Percentiles rank a stretch among this genome's conserved stretches.
phyloP scores from a whole-genome alignment of 2,329 filamentous ascomycete genomes.

The Penicillium sp. region DNA sequence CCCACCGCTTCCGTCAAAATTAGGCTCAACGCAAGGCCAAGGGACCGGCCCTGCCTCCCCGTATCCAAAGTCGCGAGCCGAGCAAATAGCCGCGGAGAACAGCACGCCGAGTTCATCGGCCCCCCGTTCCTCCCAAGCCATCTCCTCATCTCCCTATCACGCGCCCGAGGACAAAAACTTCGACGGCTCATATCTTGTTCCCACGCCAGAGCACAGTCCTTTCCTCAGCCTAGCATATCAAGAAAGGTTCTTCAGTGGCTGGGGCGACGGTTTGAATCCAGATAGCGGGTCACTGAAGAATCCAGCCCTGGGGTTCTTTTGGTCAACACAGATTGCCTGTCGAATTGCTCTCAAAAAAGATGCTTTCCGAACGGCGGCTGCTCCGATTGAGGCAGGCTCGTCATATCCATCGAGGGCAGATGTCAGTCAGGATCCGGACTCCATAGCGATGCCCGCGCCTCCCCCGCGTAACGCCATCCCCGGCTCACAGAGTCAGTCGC shows the following conservation, averaged over 20 bases:
- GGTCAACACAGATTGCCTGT: constrained; percentile 84
- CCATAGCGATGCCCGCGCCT: constrained; percentile 7
- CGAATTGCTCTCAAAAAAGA: constrained; percentile 79
- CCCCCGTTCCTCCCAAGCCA: constrained; percentile 24
- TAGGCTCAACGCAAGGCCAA: constrained; percentile 18
- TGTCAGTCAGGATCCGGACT: background rate
- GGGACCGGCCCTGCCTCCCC: constrained; percentile 25
- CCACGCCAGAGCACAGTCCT: constrained; percentile 44
- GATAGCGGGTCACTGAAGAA: constrained; percentile 64
- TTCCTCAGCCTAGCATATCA: constrained; percentile 77
- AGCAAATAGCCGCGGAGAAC: constrained; percentile 8
- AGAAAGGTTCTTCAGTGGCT: constrained; percentile 92
- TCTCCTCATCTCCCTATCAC: constrained; percentile 32
- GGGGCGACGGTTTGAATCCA: constrained; percentile 68
- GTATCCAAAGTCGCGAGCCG: constrained; percentile 13
- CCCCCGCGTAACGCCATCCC: background rate
- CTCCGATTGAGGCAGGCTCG: constrained; percentile 2
- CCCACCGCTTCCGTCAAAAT: constrained; percentile 11
- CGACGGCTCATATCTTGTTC: constrained; percentile 41
- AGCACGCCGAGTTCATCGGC: background rate
- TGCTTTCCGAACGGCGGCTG: constrained; percentile 50
- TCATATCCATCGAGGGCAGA: background rate
- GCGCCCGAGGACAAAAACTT: constrained; percentile 32
- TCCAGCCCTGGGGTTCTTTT: constrained; percentile 82
- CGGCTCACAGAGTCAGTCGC: background rate